These are phyloP conservation scores for Triticum turgidum DNA, from an alignment of 176 grass and related monocot species.

Conservation along the genomic window DNA sequence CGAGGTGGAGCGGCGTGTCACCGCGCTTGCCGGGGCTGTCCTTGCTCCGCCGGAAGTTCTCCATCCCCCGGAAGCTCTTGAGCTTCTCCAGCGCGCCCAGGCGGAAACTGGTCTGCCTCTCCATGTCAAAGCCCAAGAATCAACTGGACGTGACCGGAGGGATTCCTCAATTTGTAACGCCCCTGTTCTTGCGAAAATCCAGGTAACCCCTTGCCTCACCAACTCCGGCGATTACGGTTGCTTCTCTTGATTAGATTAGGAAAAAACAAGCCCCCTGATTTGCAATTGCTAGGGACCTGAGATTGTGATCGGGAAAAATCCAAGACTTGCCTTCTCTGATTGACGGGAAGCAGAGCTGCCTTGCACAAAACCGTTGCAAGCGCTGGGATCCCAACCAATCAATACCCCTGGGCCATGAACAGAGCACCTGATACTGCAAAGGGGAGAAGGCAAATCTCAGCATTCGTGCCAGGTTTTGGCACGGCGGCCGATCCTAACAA, in stretches of 20 bases:
- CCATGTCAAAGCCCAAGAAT: constrained; percentile 8
- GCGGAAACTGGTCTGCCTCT: constrained; percentile 56
- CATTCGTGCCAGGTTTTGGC: not conserved
- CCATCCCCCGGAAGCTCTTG: constrained; percentile 57
- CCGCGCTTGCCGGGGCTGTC: constrained; percentile 81
- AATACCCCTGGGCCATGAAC: not conserved
- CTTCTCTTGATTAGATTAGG: not conserved
- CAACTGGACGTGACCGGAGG: not conserved
- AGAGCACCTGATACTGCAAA: not conserved
- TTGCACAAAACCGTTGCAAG: not conserved
- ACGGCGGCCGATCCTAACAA: not conserved
- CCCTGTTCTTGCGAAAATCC: too few relatives aligned
- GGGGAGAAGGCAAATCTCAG: not conserved
- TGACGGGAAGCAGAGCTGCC: not conserved
- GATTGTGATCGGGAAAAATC: not conserved
- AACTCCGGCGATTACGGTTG: not conserved
- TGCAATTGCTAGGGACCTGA: not conserved
- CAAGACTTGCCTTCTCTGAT: not conserved
- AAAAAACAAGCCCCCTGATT: too few relatives aligned
- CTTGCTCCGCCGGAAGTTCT: constrained; percentile 62
- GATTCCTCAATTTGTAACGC: not conserved
- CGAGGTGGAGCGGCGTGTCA: constrained; percentile 71
- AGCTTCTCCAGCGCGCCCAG: constrained; percentile 61
- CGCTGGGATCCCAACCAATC: constrained; percentile 6
- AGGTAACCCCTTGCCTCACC: not conserved